These are phyloP conservation scores for Phaseolus lunatus DNA, from an alignment of 306 rosid genomes.

Conservation along the genomic window DNA sequence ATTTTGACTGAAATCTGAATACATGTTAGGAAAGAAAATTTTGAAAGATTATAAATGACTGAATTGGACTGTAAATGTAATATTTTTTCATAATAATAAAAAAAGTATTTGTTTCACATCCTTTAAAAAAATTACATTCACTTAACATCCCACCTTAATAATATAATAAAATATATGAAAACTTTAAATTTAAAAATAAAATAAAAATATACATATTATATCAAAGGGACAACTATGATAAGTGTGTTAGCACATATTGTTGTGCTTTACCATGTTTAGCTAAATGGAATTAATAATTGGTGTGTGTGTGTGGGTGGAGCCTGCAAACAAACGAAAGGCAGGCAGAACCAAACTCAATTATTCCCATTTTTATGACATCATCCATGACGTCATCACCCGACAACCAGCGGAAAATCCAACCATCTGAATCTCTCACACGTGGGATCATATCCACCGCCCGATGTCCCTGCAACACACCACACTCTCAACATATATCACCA, in stretches of 20 bases:
- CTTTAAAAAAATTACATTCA: too few relatives aligned
- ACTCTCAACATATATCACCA: conserved; percentile 32
- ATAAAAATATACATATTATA: too few relatives aligned
- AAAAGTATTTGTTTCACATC: too few relatives aligned
- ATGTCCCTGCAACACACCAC: background rate
- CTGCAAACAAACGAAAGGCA: background rate
- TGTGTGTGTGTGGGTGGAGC: conserved; percentile 1
- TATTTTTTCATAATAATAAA: too few relatives aligned
- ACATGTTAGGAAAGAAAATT: too few relatives aligned
- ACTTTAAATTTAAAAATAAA: too few relatives aligned
- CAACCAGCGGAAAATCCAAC: conserved; percentile 49
- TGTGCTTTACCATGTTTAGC: background rate
- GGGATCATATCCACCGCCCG: conserved; percentile 47
- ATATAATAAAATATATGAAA: too few relatives aligned
- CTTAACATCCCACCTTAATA: too few relatives aligned
- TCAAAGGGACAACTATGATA: background rate
- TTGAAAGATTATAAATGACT: too few relatives aligned
- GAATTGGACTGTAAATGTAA: too few relatives aligned
- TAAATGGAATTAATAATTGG: background rate
- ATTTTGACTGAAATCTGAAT: too few relatives aligned
- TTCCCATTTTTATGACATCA: conserved; percentile 46
- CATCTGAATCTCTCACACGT: conserved; percentile 43
- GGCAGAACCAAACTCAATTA: conserved; percentile 45
- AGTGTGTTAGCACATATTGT: background rate
- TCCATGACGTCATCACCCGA: conserved; percentile 58